Percentiles rank a stretch among this genome's conserved stretches.
These are phyloP conservation scores for Adansonia digitata DNA, from an alignment of 345 rosid species.

Conservation along the genomic window DNA sequence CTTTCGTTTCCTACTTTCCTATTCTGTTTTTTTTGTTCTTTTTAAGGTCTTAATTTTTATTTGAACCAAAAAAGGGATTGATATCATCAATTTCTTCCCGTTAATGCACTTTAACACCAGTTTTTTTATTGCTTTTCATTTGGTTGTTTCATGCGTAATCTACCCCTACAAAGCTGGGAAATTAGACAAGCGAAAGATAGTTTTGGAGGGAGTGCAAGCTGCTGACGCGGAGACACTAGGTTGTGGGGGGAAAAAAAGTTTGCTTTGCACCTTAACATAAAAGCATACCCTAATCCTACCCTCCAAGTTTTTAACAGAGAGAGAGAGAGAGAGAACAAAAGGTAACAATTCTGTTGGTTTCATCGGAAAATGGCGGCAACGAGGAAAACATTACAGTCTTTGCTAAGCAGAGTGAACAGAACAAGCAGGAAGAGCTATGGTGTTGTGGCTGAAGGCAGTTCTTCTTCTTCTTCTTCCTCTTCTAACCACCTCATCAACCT, in stretches of 20 bases:
- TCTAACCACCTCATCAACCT: conserved; percentile 64
- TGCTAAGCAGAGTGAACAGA: conserved; percentile 20
- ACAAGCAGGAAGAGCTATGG: conserved; percentile 40
- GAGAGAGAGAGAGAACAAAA: background rate
- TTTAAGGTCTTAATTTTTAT: background rate
- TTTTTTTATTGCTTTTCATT: background rate
- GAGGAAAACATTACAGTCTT: conserved; percentile 26
- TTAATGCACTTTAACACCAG: background rate
- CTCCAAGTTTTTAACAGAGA: background rate
- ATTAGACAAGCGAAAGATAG: background rate
- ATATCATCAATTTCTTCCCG: background rate
- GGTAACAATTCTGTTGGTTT: background rate
- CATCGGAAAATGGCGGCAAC: conserved; percentile 28
- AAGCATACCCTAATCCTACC: background rate
- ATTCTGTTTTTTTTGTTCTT: background rate
- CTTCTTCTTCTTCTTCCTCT: conserved; percentile 33
- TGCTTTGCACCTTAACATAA: background rate
- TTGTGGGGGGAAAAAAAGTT: too few relatives aligned
- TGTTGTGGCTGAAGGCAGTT: conserved; percentile 33
- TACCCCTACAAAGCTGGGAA: background rate
- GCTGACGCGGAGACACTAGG: too few relatives aligned
- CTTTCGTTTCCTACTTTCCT: background rate
- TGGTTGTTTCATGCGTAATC: background rate
- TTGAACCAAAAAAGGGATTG: background rate
- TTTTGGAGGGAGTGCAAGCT: too few relatives aligned